Evolutionary conservation across 345 rosid species (phyloP), one percentile per base, ranked within the genome.

Genomic region (Salix brachista): DNA sequence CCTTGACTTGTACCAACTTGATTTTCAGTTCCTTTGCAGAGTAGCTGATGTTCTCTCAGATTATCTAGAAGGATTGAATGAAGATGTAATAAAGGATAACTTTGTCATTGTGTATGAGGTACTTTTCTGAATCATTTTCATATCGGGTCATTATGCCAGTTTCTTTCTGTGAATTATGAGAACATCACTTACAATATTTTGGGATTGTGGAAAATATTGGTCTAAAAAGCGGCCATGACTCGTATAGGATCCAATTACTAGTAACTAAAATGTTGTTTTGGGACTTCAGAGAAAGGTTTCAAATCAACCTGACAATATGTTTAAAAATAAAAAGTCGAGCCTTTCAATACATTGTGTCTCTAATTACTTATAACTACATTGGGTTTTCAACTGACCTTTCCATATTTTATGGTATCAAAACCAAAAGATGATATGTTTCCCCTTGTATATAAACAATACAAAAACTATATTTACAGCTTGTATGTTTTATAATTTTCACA

Each of bases 51-150:
- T 92, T 67, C 86, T 96, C 58, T 79, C 91, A 4, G 97, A 87
- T 81, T 93, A 96, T 86, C 97, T 93, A n/a, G 98, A 93, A 75
- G 99, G 95, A 80, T 80, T 96, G 69, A 92, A 91, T 80, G 99
- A 93, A 90, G 99, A 96, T 86, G 73, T 91, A 70, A 80, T 96
- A 42, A 96, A 96, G 82, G 99, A 96, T 86, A 96, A 96, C 82
- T 96, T 96, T 83, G 83, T 96, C 36, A 93, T 96, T 77, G 99
- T 93, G 32, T 96, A 96, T 68, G 97, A 96, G 97, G 97, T 93
- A 89, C 9, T 14, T 60, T 17, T 52, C 13, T 30, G 2, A 17
- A 37, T 19, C 48, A 14, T 26, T 65, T 69, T 21, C 37, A n/a
- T n/a, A 1, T 54, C 3, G 1, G 4, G 12, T 66, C 23, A 14